These are phyloP conservation scores for Stemphylium lycopersici DNA, from an alignment of 2,329 filamentous ascomycete species.

Conservation along the genomic window DNA sequence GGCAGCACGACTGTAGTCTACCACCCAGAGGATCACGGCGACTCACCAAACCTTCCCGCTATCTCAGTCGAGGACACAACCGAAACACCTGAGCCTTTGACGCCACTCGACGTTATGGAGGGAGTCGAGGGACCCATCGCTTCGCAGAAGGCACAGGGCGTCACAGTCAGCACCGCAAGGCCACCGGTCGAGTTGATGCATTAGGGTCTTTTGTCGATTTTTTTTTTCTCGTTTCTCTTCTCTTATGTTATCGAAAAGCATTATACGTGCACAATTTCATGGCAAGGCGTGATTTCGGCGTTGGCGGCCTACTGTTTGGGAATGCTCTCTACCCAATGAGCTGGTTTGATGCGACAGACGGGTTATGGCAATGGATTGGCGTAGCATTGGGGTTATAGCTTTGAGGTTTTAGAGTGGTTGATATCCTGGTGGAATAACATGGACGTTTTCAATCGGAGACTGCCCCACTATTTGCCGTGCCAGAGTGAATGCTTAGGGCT, in stretches of 20 bases:
- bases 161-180: slow-evolving; percentile 42
- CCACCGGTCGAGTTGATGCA: slow-evolving; percentile 51
- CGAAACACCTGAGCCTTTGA: slow-evolving; percentile 53
- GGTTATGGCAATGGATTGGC: background rate
- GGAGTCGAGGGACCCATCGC: slow-evolving; percentile 46
- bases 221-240: slow-evolving; percentile 11
- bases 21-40: slow-evolving; percentile 66
- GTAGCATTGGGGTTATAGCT: background rate
- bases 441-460: slow-evolving; percentile 1
- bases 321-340: background rate
- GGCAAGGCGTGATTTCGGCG: slow-evolving; percentile 33
- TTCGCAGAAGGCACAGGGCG: slow-evolving; percentile 43
- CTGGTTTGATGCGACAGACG: background rate
- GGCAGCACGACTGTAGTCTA: slow-evolving; percentile 68
- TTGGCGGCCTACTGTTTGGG: slow-evolving; percentile 18
- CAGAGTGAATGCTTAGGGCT: background rate
- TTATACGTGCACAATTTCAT: background rate
- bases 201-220: slow-evolving; percentile 12
- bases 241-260: slow-evolving; percentile 24
- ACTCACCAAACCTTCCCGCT: slow-evolving; percentile 64
- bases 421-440: slow-evolving; percentile 1
- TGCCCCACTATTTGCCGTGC: background rate
- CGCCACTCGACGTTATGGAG: slow-evolving; percentile 54
- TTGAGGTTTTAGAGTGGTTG: background rate
- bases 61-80: slow-evolving; percentile 69